Evolutionary conservation across 2,329 filamentous ascomycete genomes (phyloP).

Genomic region (Fusarium algeriense): DNA sequence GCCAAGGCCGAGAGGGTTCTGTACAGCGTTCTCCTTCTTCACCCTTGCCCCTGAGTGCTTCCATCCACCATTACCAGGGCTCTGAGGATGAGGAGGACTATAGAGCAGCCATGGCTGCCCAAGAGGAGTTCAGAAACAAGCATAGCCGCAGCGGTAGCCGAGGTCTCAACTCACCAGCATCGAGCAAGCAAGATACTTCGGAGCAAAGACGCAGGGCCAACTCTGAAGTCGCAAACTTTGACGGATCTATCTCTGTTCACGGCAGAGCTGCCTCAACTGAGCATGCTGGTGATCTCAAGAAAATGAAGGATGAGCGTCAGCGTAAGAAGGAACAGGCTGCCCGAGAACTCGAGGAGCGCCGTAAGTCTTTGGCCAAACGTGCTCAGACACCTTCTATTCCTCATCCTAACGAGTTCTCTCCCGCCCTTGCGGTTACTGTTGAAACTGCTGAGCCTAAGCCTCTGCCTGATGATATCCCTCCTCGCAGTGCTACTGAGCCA

Average conservation of each 20-base stretch:
- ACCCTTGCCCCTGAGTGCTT: conserved; percentile 79
- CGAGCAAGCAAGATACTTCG: conserved; percentile 53
- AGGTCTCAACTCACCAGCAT: conserved; percentile 53
- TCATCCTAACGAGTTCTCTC: conserved; percentile 71
- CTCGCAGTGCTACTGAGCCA: conserved; percentile 75
- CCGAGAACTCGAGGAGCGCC: conserved; percentile 87
- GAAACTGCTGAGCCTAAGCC: conserved; percentile 60
- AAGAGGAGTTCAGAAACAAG: conserved; percentile 68
- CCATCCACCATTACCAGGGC: conserved; percentile 50
- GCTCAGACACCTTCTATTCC: conserved; percentile 85
- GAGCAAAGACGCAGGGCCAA: conserved; percentile 54
- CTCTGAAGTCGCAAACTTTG: conserved; percentile 48
- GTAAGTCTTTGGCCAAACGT: conserved; percentile 83
- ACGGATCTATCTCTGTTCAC: conserved; percentile 49
- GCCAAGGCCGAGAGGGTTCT: conserved; percentile 70
- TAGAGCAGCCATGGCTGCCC: conserved; percentile 63
- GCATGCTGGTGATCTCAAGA: conserved; percentile 66
- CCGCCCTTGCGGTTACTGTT: conserved; percentile 49
- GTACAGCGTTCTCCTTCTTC: conserved; percentile 80
- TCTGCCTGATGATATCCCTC: conserved; percentile 59
- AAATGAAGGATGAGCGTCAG: conserved; percentile 71
- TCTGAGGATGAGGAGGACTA: conserved; percentile 77
- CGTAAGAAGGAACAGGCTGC: conserved; percentile 81
- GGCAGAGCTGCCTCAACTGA: conserved; percentile 58
- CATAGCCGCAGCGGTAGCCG: conserved; percentile 66